A percentile compares a stretch with the other conserved stretches of the same genome.
phyloP scores from a whole-genome alignment of 495 filamentous ascomycete species.

The Penicillium bialowiezense region DNA sequence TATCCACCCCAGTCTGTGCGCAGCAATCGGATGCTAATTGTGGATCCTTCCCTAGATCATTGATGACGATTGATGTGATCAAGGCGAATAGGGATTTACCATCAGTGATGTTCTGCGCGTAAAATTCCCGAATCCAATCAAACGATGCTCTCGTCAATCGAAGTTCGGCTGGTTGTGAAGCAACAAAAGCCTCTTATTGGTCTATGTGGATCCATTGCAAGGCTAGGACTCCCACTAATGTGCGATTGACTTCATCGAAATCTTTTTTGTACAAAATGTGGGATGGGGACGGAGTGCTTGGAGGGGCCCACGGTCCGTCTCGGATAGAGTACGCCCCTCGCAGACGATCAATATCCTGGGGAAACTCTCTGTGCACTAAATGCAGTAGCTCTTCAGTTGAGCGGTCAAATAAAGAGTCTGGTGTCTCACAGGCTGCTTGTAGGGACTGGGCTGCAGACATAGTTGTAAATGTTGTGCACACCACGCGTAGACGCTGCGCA shows the following conservation, averaged over 20 bases:
- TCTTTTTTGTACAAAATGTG: conserved; percentile 15
- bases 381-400: conserved; percentile 6
- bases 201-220: conserved; percentile 16
- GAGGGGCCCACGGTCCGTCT: neutral
- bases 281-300: conserved; percentile 7
- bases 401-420: conserved; percentile 7
- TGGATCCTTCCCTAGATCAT: conserved; percentile 41
- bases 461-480: neutral
- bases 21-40: conserved; percentile 22
- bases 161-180: conserved; percentile 6
- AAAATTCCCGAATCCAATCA: conserved; percentile 18
- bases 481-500: neutral
- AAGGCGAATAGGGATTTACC: conserved; percentile 28
- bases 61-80: conserved; percentile 35
- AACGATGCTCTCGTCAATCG: conserved; percentile 17
- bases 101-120: conserved; percentile 7
- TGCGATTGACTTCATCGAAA: conserved; percentile 19
- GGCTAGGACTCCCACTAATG: conserved; percentile 15
- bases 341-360: conserved; percentile 15
- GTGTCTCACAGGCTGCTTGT: conserved; percentile 6
- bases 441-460: conserved; percentile 6
- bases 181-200: conserved; percentile 15
- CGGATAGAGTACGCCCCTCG: conserved; percentile 19
- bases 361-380: conserved; percentile 11
- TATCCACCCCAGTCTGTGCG: conserved; percentile 21